Evolutionary conservation across 768 basidiomycete genomes (phyloP).

Genomic region (Clitopilus passeckerianus): DNA sequence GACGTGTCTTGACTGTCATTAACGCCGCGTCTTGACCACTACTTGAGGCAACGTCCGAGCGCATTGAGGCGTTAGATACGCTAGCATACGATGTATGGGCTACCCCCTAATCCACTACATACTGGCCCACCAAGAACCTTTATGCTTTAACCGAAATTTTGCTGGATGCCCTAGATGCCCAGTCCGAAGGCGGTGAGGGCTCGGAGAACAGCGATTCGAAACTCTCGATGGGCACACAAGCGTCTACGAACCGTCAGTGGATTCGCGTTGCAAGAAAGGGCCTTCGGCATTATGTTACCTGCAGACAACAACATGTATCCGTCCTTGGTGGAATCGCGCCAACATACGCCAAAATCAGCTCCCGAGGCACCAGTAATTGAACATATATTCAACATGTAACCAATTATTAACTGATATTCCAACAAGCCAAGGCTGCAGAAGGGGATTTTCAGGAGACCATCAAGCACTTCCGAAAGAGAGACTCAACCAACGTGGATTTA

Average conservation of each 20-base stretch:
- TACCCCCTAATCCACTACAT: slow-evolving; percentile 1
- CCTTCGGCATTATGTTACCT: not conserved
- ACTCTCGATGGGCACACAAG: slow-evolving; percentile 4
- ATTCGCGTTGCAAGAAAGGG: not conserved
- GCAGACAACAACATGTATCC: not conserved
- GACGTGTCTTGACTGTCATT: too few relatives aligned
- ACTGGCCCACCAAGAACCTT: slow-evolving; percentile 20
- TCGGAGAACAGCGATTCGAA: slow-evolving; percentile 3
- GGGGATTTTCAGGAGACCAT: slow-evolving; percentile 22
- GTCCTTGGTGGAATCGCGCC: not conserved
- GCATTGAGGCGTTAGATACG: not conserved
- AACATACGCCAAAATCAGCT: not conserved
- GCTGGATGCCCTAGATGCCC: slow-evolving; percentile 6
- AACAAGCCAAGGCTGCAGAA: slow-evolving; percentile 20
- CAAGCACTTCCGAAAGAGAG: slow-evolving; percentile 12
- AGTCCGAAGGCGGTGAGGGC: not conserved
- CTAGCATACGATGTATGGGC: slow-evolving; percentile 11
- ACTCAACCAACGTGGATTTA: slow-evolving; percentile 23
- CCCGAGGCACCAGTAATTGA: slow-evolving; percentile 15
- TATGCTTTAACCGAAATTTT: slow-evolving; percentile 15
- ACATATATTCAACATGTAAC: slow-evolving; percentile 38
- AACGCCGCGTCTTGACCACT: not conserved
- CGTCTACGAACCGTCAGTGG: slow-evolving; percentile 7
- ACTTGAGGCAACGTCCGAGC: not conserved
- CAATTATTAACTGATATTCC: too few relatives aligned